Base-by-base conservation (phyloP, 345 rosid species). In the Noccaea bulbosa region DNA sequence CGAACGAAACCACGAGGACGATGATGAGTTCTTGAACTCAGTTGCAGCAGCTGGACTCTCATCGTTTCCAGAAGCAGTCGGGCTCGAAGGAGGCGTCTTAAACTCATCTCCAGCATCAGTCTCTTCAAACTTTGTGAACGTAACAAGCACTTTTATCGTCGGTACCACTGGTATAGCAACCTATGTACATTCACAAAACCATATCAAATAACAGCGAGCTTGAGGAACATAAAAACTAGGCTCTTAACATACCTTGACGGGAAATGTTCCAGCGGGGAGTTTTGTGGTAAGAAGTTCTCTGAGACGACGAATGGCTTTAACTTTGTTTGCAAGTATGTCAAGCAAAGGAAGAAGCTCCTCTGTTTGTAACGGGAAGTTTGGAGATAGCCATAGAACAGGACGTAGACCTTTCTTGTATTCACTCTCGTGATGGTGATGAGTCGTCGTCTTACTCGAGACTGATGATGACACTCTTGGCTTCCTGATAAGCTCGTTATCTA, bases 161-260 rank as follows among this genome's bases (percentile, higher is more conserved):
- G 99, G 99, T 67, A 94, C 83, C 79, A 94, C 97, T 1, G 99
- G 99, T 38, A 94, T 91, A 53, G 99, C 97, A 77, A 91, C 97
- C 99, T 94, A 85, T 38, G 74, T 1, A 3, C 30, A 16, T 16
- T 58, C 63, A 38, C 32, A n/a, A 67, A 66, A 43, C 8, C 6
- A 2, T 9, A 0, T 65, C 54, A 44, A 5, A 15, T 15, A 47
- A 50, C 1, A 1, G 20, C 16, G 59, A 40, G 30, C 27, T 39
- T 43, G 11, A 59, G 11, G 45, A 50, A 50, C 32, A 46, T n/a
- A n/a, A n/a, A n/a, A n/a, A n/a, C n/a, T n/a, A n/a, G n/a, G n/a
- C n/a, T n/a, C n/a, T n/a, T n/a, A n/a, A 56, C 74, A 46, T 84
- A 89, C 97, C 95, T 94, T 94, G 48, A 94, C 97, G 0, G 99